These are phyloP conservation scores for Leccinum disarticulatum DNA, from an alignment of 768 basidiomycete species.

Conservation along the genomic window DNA sequence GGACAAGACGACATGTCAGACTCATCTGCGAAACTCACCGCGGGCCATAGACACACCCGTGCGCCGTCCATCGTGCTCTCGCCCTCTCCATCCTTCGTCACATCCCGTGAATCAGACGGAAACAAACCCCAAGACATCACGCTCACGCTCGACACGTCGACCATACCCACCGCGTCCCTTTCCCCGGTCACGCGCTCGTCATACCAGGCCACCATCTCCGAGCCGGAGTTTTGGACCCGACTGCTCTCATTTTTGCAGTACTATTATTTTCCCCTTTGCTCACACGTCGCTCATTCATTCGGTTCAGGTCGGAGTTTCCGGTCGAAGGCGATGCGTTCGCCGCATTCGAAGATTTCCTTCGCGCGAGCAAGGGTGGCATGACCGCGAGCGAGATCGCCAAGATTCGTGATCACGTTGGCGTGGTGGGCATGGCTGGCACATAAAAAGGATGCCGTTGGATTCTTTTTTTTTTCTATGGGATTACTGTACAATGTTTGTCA, in stretches of 20 bases:
- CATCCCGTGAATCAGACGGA: constrained; percentile 40
- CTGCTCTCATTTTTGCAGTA: constrained; percentile 65
- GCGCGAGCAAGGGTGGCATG: constrained; percentile 76
- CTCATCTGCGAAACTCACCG: constrained; percentile 26
- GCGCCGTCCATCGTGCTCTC: constrained; percentile 80
- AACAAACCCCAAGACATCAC: constrained; percentile 57
- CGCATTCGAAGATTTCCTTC: constrained; percentile 87
- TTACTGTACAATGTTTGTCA: constrained; percentile 19
- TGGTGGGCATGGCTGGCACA: constrained; percentile 86
- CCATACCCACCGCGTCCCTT: constrained; percentile 46
- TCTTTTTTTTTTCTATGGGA: not conserved
- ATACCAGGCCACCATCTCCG: constrained; percentile 53
- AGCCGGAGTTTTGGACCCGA: constrained; percentile 79
- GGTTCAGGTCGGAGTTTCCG: constrained; percentile 56
- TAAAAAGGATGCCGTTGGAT: constrained; percentile 28
- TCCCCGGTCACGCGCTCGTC: constrained; percentile 33
- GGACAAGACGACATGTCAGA: constrained; percentile 21
- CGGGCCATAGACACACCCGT: constrained; percentile 51
- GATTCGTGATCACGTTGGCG: constrained; percentile 85
- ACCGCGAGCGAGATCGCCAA: constrained; percentile 86
- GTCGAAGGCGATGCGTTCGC: constrained; percentile 60
- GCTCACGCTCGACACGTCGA: constrained; percentile 62
- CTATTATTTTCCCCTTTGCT: not conserved
- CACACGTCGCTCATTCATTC: not conserved
- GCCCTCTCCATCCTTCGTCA: constrained; percentile 60